phyloP scores from a whole-genome alignment of 345 rosid genomes.

The Rhizophora mangle region DNA sequence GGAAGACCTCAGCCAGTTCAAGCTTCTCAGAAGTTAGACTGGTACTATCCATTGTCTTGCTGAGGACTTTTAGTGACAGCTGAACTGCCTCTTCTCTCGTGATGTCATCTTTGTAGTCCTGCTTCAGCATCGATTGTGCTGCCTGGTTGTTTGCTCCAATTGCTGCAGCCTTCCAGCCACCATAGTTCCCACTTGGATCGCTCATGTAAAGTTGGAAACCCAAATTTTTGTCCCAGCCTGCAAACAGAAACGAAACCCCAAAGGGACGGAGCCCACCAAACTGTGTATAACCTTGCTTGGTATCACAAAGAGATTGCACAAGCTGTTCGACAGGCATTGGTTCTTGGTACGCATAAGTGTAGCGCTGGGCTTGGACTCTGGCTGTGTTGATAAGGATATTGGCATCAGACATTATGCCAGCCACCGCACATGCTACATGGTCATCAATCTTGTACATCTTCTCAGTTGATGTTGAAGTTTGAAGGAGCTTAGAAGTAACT shows the following conservation, averaged over 20 bases:
- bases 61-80: slow-evolving; percentile 87
- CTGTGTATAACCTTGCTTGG: slow-evolving; percentile 95
- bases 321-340: slow-evolving; percentile 97
- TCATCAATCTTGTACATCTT: slow-evolving; percentile 99
- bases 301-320: slow-evolving; percentile 91
- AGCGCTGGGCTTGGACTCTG: slow-evolving; percentile 90
- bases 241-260: slow-evolving; percentile 90
- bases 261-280: slow-evolving; percentile 97
- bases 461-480: slow-evolving; percentile 83
- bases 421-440: slow-evolving; percentile 94
- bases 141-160: slow-evolving; percentile 95
- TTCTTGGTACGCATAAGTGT: slow-evolving; percentile 84
- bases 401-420: slow-evolving; percentile 98
- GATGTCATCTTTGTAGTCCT: slow-evolving; percentile 90
- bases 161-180: slow-evolving; percentile 97
- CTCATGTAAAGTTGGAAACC: slow-evolving; percentile 96
- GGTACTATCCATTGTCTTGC: slow-evolving; percentile 98
- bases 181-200: slow-evolving; percentile 93
- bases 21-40: slow-evolving; percentile 94
- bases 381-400: slow-evolving; percentile 94
- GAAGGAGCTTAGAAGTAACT: slow-evolving; percentile 93
- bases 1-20: slow-evolving; percentile 81
- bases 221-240: slow-evolving; percentile 91
- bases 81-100: slow-evolving; percentile 85
- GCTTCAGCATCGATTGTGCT: slow-evolving; percentile 96